A percentile compares a stretch with the other conserved stretches of the same genome.
phyloP scores from a whole-genome alignment of 2,329 filamentous ascomycete genomes.

The Fonsecaea erecta region DNA sequence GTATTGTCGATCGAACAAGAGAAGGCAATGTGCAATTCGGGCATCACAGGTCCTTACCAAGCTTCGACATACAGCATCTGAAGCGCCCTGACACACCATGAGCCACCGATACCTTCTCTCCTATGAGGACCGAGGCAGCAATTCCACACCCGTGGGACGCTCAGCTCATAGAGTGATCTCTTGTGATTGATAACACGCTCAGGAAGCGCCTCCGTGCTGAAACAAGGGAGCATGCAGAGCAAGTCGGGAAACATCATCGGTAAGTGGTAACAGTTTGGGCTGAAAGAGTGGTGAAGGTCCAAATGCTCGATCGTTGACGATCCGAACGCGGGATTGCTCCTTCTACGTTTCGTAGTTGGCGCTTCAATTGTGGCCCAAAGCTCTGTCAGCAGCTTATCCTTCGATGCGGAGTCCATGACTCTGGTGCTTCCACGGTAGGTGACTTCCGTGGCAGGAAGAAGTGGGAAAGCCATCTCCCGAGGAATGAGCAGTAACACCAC shows the following conservation, averaged over 20 bases:
- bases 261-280: constrained; percentile 34
- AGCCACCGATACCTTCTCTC: constrained; percentile 34
- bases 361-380: constrained; percentile 31
- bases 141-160: constrained; percentile 36
- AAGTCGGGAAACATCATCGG: constrained; percentile 28
- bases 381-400: constrained; percentile 26
- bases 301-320: constrained; percentile 33
- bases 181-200: constrained; percentile 27
- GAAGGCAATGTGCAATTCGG: constrained; percentile 32
- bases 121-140: constrained; percentile 27
- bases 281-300: constrained; percentile 37
- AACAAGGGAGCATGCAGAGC: constrained; percentile 35
- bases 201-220: constrained; percentile 35
- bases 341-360: constrained; percentile 28
- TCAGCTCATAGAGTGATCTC: constrained; percentile 32
- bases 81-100: constrained; percentile 36
- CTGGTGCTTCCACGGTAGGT: constrained; percentile 34
- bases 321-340: constrained; percentile 30
- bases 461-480: constrained; percentile 23
- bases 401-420: constrained; percentile 28
- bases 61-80: constrained; percentile 35
- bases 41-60: constrained; percentile 27
- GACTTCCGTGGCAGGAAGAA: constrained; percentile 33
- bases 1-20: constrained; percentile 37
- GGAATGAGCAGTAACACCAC: not conserved